Percentiles rank a stretch among this genome's conserved stretches.
Evolutionary conservation across 768 basidiomycete genomes (phyloP).

Genomic region (Tulasnella sp.): DNA sequence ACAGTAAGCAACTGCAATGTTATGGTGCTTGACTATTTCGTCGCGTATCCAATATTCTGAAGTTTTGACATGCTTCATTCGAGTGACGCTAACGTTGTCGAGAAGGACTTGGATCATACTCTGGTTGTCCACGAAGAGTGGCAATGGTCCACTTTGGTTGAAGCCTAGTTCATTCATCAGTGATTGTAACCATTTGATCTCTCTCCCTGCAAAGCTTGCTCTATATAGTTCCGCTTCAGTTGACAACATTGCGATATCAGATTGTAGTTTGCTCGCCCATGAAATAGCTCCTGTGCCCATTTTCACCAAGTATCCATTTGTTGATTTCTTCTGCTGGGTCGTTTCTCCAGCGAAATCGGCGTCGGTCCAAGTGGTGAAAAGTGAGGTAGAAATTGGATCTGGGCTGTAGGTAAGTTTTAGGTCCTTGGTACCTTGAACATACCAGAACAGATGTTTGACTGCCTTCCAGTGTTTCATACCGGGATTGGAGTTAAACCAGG

Average conservation of each 20-base stretch:
- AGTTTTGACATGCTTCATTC: slow-evolving; percentile 1
- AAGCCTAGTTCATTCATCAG: slow-evolving; percentile 20
- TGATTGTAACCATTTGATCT: slow-evolving; percentile 21
- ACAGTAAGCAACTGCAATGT: not conserved
- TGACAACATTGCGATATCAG: slow-evolving; percentile 29
- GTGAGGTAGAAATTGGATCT: slow-evolving; percentile 18
- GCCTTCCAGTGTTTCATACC: not conserved
- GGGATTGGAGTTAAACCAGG: not conserved
- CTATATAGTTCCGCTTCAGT: slow-evolving; percentile 26
- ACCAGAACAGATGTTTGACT: not conserved
- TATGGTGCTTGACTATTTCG: not conserved
- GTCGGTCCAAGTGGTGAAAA: slow-evolving; percentile 22
- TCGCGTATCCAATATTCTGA: not conserved
- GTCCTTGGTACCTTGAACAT: not conserved
- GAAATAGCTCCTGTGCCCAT: slow-evolving; percentile 29
- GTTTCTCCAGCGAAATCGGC: slow-evolving; percentile 24
- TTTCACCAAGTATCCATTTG: slow-evolving; percentile 30
- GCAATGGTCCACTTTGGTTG: slow-evolving; percentile 9
- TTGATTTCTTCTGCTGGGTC: slow-evolving; percentile 27
- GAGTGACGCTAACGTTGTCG: not conserved
- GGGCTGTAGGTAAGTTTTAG: not conserved
- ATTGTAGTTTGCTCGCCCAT: slow-evolving; percentile 33
- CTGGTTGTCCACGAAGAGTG: slow-evolving; percentile 15
- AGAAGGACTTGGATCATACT: not conserved
- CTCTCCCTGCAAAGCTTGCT: slow-evolving; percentile 19